Evolutionary conservation across 2,329 filamentous ascomycete species (phyloP), one percentile per base, ranked within the genome.

Genomic region (Aspergillus intermedius): DNA sequence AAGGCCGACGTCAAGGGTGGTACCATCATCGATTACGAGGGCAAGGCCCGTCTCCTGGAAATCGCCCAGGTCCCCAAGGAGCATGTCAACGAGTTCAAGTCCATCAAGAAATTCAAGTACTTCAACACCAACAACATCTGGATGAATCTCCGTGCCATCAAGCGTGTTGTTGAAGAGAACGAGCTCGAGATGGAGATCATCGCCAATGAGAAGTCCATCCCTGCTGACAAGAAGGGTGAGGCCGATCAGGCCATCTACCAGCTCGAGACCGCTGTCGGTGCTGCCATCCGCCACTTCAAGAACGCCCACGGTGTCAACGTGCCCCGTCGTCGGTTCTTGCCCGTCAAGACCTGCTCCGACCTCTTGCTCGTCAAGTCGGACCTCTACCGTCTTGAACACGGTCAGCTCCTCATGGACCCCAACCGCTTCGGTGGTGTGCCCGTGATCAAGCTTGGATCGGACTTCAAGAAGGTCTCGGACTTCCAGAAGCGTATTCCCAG

Each of bases 121-220:
- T 98, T 98, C 86, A 98, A 98, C 84, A 98, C 93, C 75, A 98
- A 98, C 87, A 98, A 98, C 83, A 96, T 98, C 76, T 98, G 93
- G 93, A 87, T 98, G 81, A 95, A 95, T 78, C 81, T 96, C 63
- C 85, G 88, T 70, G 93, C 93, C 60, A 87, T 98, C 76, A 97
- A 97, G 86, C 91, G 93, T 53, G 90, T 98, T 47, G 93, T 98
- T 6, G 93, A 97, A 82, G 90, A 94, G 74, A 89, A 95, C 71
- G 91, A 97, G 79, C 85, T 98, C 47, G 88, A 91, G 76, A 95
- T 98, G 88, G 93, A 98, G 78, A 98, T 98, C 70, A 98, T 98
- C 63, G 91, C 93, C 72, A 98, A 98, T 77, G 90, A 88, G 77
- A 98, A 98, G 82, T 91, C 88, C 57, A 96, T 98, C 65, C 88